Base-by-base conservation (phyloP, 2,329 filamentous ascomycete genomes). In the Aplosporella prunicola region DNA sequence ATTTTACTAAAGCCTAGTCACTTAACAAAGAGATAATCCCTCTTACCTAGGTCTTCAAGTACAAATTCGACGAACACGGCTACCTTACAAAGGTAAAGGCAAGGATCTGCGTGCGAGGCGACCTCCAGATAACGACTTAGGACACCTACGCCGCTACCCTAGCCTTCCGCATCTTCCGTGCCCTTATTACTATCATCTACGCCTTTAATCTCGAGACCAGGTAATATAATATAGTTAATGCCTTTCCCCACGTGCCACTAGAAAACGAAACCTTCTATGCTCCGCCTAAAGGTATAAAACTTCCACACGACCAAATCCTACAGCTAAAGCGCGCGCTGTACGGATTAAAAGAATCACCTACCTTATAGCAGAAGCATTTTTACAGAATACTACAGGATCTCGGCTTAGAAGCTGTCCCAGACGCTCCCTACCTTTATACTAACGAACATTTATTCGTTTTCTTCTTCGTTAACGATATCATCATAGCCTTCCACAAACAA, bases 231-330 rank as follows among this genome's bases (percentile, higher is more conserved):
- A 45, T 39, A 3, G 29, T 43, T 2, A 51, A 47, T 25, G 46
- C 50, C 9, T 55, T 53, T 29, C 29, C 46, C 2, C 51, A 53
- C 32, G 45, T 40, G 3, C 20, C 13, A 23, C n/a, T 48, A 4
- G 14, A 43, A 16, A 13, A 39, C 13, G 15, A 27, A n/a, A 17
- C 47, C 9, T 48, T 43, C 27, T 34, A 22, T 11, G 5, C 40
- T 2, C 35, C 35, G 10, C 50, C 45, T 16, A 37, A 51, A 6
- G 45, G 47, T 8, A 46, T 49, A 32, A 16, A 20, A 28, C 6
- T 14, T 10, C n/a, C 13, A 7, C n/a, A 5, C 6, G 9, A 23
- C 17, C 27, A n/a, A n/a, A 41, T 16, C n/a, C 42, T 48, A 16
- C 23, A 36, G 26, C 39, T 53, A 2, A 17, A 15, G 11, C 16